These are phyloP conservation scores for grape (Vitis vinifera) DNA, from an alignment of 164 flowering plant genomes.

Conservation along the genomic window ASM3070453v1 NC_081821.1:5555501-5556000, in stretches of 20 bases:
- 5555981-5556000: slow-evolving; percentile 1
- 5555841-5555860: slow-evolving; percentile 6
- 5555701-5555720: slow-evolving; percentile 85
- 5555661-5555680: slow-evolving; percentile 59
- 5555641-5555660: slow-evolving; percentile 45
- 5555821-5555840: background rate
- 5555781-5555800: slow-evolving; percentile 35
- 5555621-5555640: slow-evolving; percentile 41
- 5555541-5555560: too few relatives aligned
- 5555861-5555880: slow-evolving; percentile 30
- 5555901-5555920: slow-evolving; percentile 3
- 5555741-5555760: slow-evolving; percentile 82
- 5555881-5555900: slow-evolving; percentile 45
- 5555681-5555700: slow-evolving; percentile 82
- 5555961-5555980: slow-evolving; percentile 5
- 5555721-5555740: slow-evolving; percentile 67
- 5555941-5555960: slow-evolving; percentile 3
- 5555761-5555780: slow-evolving; percentile 58
- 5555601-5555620: slow-evolving; percentile 46
- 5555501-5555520: background rate
- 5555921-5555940: slow-evolving; percentile 3
- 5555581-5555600: slow-evolving; percentile 42
- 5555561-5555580: slow-evolving; percentile 39
- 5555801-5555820: slow-evolving; percentile 5
- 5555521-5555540: background rate